Evolutionary conservation across 75 land plant genomes (phyloP), one percentile per base, ranked within the genome.

Genomic region (Selaginella tamariscina): DNA sequence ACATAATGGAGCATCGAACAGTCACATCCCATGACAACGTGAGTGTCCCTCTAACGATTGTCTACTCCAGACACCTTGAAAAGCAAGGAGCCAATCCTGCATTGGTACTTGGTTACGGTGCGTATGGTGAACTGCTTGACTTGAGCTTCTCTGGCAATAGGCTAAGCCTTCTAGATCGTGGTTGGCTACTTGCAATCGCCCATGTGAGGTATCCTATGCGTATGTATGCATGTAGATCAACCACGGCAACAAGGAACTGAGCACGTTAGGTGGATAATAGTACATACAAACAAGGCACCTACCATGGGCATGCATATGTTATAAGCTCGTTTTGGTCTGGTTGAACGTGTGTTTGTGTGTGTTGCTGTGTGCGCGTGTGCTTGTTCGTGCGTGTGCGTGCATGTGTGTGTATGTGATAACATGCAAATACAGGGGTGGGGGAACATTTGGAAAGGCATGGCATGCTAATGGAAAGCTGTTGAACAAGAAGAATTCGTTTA

Each of bases 171-270:
- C 85, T 95, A 70, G 83, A 82, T 66, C 92, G 97, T 63, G 99
- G 99, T 60, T 95, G 92, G 89, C 82, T 84, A 26, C 63, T 95
- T 44, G 99, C 93, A 65, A 88, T 79, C 87, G 92, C 99, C 67
- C 97, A 95, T 82, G 99, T 95, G 22, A 95, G 99, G 99, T 84
- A 69, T 27, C 44, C 23, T 69, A 56, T 9, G 24, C 32, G 23
- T 68, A 8, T 31, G 5, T 5, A 5, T 39, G 11, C 49, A 5
- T 39, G 11, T 15, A 39, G 5, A 15, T 39, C n/a, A n/a, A n/a
- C n/a, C n/a, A n/a, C n/a, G n/a, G n/a, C n/a, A n/a, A n/a, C n/a
- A n/a, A n/a, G n/a, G n/a, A n/a, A n/a, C n/a, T n/a, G n/a, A n/a
- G n/a, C n/a, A n/a, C n/a, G n/a, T n/a, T n/a, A n/a, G n/a, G n/a